Base-by-base conservation (phyloP, 31 red algal species). In the Porphyra umbilicalis region DNA sequence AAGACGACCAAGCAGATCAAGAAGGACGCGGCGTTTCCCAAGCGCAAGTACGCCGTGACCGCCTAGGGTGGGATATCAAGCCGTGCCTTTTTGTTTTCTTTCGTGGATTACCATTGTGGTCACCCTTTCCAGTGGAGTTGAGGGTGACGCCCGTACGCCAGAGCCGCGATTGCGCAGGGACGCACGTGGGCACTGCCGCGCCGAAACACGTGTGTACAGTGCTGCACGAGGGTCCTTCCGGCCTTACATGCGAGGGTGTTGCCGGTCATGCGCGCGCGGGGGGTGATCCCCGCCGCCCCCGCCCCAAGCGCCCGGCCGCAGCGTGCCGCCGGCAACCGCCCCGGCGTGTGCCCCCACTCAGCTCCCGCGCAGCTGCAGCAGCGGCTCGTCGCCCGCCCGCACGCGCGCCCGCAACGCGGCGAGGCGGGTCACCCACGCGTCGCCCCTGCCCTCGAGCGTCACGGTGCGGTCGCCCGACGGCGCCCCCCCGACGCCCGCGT, bases 1-100 rank as follows among this genome's bases (percentile, higher is more conserved):
- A 95, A 93, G 81, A 96, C 93, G 9, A 34, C 88, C 35, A 85
- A 83, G 80, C 38, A 93, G 82, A 68, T 84, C 38, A 99, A 99
- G 93, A 90, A 83, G 88, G 85, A 82, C 36, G 83, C 81, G 78
- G 88, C 93, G 42, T 99, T 99, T 40, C 92, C 94, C 31, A 89
- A 80, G 79, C 88, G 93, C 77, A 95, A 95, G 34, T 99, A 84
- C 77, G 97, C 97, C 81, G 76, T 99, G 8, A 94, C 82, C 44
- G 95, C 87, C 20, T 97, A 74, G 74, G 39, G 2, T 32, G 16
- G 77, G 16, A 75, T 81, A 8, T 39, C 38, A 79, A 79, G 3
- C n/a, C 29, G 20, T 20, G 25, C 16, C 6, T 0, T 79, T 38
- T 78, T 39, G 25, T 79, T 79, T 79, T 79, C n/a, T n/a, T n/a